These are phyloP conservation scores for Waltergamsia citrina DNA, from an alignment of 2,329 filamentous ascomycete genomes.

Conservation along the genomic window DNA sequence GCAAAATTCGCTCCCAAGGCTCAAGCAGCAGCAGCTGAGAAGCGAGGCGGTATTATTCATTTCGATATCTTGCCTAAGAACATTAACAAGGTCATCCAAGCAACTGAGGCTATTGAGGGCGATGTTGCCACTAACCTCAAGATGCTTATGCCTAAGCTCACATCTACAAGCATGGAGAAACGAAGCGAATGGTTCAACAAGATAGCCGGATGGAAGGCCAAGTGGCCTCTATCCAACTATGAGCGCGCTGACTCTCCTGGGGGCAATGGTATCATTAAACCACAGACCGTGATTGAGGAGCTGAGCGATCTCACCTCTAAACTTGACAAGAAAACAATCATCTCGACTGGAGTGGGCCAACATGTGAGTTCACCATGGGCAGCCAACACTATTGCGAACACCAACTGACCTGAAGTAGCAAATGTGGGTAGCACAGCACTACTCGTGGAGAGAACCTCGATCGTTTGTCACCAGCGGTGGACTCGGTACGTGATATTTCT, in stretches of 20 bases:
- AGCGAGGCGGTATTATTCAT: slow-evolving; percentile 88
- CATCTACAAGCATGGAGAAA: slow-evolving; percentile 50
- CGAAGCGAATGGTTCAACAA: slow-evolving; percentile 81
- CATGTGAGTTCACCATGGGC: too few relatives aligned
- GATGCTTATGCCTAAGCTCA: slow-evolving; percentile 63
- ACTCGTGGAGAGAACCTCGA: slow-evolving; percentile 84
- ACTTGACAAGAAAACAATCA: slow-evolving; percentile 76
- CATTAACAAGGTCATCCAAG: slow-evolving; percentile 98
- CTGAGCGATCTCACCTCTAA: slow-evolving; percentile 74
- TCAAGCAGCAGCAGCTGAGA: slow-evolving; percentile 73
- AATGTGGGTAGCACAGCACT: slow-evolving; percentile 98
- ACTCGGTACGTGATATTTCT: slow-evolving; percentile 47
- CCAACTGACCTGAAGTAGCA: too few relatives aligned
- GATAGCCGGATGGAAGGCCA: slow-evolving; percentile 84
- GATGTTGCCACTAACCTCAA: slow-evolving; percentile 76
- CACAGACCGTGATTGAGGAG: slow-evolving; percentile 84
- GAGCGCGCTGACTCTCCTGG: slow-evolving; percentile 71
- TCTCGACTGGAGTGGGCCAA: slow-evolving; percentile 90
- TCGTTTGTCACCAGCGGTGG: slow-evolving; percentile 96
- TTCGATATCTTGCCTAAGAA: slow-evolving; percentile 99
- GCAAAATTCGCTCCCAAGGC: slow-evolving; percentile 84
- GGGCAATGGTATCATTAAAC: slow-evolving; percentile 79
- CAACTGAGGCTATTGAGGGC: slow-evolving; percentile 89
- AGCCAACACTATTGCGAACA: too few relatives aligned
- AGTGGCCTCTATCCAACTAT: slow-evolving; percentile 77